These are phyloP conservation scores for Hygrophila difformis DNA, from an alignment of 257 asterid genomes.

Conservation along the genomic window DNA sequence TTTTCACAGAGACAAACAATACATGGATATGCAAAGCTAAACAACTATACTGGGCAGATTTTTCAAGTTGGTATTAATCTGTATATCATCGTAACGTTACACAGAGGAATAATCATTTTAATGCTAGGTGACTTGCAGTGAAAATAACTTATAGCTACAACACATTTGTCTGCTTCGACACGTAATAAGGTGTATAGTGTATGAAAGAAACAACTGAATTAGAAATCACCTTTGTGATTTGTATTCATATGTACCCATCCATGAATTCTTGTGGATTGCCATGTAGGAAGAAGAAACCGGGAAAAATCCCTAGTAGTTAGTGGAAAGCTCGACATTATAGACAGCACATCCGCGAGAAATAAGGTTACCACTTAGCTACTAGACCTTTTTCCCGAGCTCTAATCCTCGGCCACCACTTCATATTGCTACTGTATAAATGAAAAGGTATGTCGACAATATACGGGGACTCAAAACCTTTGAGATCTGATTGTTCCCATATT, in stretches of 20 bases:
- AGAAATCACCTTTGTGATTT: too few species aligned
- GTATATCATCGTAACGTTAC: too few species aligned
- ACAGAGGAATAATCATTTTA: too few species aligned
- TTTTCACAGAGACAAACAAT: too few species aligned
- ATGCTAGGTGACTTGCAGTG: too few species aligned
- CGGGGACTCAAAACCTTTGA: background rate
- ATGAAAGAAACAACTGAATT: background rate
- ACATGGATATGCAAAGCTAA: too few species aligned
- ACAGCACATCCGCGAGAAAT: background rate
- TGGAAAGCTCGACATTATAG: constrained; percentile 2
- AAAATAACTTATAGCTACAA: too few species aligned
- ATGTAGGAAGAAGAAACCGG: constrained; percentile 4
- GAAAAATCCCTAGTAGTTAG: constrained; percentile 22
- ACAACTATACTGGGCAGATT: too few species aligned
- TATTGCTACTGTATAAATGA: constrained; percentile 3
- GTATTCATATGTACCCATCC: constrained; percentile 10
- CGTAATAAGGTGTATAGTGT: background rate
- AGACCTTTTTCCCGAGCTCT: constrained; percentile 20
- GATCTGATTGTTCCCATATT: constrained; percentile 3
- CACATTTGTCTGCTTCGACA: too few species aligned
- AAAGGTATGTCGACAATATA: background rate
- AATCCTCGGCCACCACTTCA: constrained; percentile 7
- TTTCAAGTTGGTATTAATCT: too few species aligned
- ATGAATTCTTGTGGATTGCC: constrained; percentile 1
- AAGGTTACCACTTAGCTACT: constrained; percentile 14